These are phyloP conservation scores for Hypomyces perniciosus DNA, from an alignment of 2,329 filamentous ascomycete species.

Conservation along the genomic window DNA sequence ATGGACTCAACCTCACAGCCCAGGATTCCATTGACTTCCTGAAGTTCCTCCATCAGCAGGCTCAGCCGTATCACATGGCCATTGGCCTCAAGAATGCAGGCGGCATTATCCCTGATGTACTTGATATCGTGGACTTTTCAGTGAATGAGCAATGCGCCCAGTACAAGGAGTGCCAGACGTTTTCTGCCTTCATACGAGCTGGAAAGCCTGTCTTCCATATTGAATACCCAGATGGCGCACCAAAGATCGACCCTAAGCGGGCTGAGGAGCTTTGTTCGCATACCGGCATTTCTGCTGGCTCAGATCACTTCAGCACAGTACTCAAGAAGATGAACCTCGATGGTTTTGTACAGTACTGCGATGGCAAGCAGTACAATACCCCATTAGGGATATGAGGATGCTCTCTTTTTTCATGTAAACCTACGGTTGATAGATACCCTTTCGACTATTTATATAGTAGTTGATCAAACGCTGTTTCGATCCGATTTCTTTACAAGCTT, in stretches of 20 bases:
- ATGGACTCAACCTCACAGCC: slow-evolving; percentile 53
- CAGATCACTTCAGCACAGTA: slow-evolving; percentile 53
- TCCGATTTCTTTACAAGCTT: no score
- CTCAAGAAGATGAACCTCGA: slow-evolving; percentile 61
- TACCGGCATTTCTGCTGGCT: slow-evolving; percentile 32
- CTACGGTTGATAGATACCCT: not conserved
- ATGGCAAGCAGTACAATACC: slow-evolving; percentile 27
- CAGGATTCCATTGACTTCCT: slow-evolving; percentile 54
- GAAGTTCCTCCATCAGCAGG: slow-evolving; percentile 51
- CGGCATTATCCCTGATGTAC: slow-evolving; percentile 46
- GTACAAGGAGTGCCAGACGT: slow-evolving; percentile 54
- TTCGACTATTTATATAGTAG: not conserved
- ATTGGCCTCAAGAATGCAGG: slow-evolving; percentile 65
- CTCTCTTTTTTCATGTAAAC: not conserved
- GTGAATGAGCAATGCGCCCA: slow-evolving; percentile 66
- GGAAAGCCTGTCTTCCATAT: slow-evolving; percentile 68
- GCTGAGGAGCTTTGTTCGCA: slow-evolving; percentile 39
- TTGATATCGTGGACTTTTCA: slow-evolving; percentile 53
- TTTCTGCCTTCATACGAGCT: slow-evolving; percentile 50
- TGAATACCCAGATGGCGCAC: slow-evolving; percentile 56
- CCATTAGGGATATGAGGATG: not conserved
- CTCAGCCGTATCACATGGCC: slow-evolving; percentile 49
- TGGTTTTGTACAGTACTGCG: slow-evolving; percentile 56
- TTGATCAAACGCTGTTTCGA: no score
- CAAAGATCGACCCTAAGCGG: slow-evolving; percentile 26